Evolutionary conservation across 108 stramenopile species (phyloP), one percentile per base, ranked within the genome.

Genomic region (Mediolabrus comicus): DNA sequence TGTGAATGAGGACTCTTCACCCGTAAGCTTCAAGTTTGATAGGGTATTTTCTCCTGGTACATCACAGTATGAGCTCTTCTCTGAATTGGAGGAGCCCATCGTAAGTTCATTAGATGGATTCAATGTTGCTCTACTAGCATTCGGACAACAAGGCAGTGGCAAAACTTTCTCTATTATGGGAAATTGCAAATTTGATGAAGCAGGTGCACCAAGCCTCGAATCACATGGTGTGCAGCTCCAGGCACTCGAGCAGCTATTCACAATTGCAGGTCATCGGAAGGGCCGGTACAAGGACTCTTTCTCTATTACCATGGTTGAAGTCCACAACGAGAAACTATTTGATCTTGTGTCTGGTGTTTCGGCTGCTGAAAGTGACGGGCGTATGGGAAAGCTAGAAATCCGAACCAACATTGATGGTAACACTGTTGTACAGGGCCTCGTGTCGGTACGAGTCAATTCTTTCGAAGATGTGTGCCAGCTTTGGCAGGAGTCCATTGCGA

Each of bases 141-240:
- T 96, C 71, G 99, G 99, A 14, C 97, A 97, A 72, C 83, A 87
- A 19, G 83, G 88, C 29, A 67, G 84, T 31, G 98, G 98, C 12
- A 99, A 99, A 73, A 98, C 98, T 13, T 83, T 93, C 77, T 96
- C 97, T 30, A 93, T 99, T 77, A 49, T 94, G 2, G 92, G 92
- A 26, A 80, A 91, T 55, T 25, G 62, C n/a, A 39, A 19, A 0
- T 3, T 68, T 8, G 54, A 49, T 59, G 56, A 64, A 7, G 33
- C 68, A 61, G 69, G 64, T 2, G 28, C 59, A 41, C 69, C 76
- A 24, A 41, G 53, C 28, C 36, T 80, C 16, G 29, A 70, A 34
- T 75, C 68, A 3, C 78, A 83, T 34, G 93, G 93, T 11, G 72
- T 94, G 12, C 90, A 92, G 27, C 73, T 90, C 0, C 83, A 65